Conservation (phyloP, 306 rosid genomes). For the Rosa rugosa region DNA sequence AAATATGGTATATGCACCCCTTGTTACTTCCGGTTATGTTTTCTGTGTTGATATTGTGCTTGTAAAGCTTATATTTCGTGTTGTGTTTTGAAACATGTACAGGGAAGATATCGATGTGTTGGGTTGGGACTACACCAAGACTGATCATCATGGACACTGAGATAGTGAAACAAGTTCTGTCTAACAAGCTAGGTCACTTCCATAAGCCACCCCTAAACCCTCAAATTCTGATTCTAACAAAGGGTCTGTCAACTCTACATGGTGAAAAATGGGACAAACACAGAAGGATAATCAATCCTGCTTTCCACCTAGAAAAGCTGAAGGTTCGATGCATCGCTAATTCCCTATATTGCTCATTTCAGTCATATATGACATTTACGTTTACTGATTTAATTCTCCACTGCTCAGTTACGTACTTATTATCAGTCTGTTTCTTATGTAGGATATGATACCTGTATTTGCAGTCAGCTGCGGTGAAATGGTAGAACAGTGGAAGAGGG, state of each 20-base stretch:
- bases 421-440: background rate
- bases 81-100: background rate
- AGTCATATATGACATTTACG: background rate
- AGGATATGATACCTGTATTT: conserved; percentile 44
- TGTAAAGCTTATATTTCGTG: background rate
- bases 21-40: background rate
- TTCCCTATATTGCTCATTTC: background rate
- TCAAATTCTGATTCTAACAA: conserved; percentile 35
- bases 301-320: conserved; percentile 48
- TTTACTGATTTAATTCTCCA: background rate
- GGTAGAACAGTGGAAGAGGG: conserved; percentile 41
- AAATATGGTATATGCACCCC: conserved; percentile 38
- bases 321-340: conserved; percentile 35
- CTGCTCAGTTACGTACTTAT: background rate
- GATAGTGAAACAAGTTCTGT: conserved; percentile 41
- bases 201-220: conserved; percentile 47
- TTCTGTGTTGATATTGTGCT: background rate
- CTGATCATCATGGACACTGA: conserved; percentile 44
- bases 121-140: conserved; percentile 51
- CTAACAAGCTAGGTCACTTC: conserved; percentile 46
- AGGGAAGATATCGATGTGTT: conserved; percentile 49
- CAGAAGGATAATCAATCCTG: conserved; percentile 48
- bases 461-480: conserved; percentile 36
- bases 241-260: conserved; percentile 44
- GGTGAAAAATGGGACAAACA: conserved; percentile 48